A percentile compares a stretch with the other conserved stretches of the same genome.
Conservation (phyloP, 176 grass and related monocot species). For the Echinochloa phyllopogon region DNA sequence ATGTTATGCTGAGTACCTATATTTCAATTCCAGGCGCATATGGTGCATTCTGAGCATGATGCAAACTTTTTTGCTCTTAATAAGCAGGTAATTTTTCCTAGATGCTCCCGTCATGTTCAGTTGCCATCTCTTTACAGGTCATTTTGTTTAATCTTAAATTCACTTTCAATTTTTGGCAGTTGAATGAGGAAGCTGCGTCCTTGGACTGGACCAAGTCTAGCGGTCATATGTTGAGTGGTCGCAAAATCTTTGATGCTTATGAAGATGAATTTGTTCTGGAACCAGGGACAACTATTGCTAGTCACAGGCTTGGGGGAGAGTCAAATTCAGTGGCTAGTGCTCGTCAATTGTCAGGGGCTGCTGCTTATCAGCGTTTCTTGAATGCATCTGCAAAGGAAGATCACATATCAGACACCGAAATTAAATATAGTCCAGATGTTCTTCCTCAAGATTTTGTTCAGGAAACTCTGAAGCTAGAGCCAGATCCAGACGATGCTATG, state of each 20-base stretch:
- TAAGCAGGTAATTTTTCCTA: conserved; percentile 65
- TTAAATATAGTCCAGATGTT: conserved; percentile 46
- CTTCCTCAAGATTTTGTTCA: conserved; percentile 27
- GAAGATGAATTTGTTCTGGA: conserved; percentile 67
- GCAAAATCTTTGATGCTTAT: conserved; percentile 62
- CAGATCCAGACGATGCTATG: conserved; percentile 58
- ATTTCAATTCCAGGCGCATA: conserved; percentile 78
- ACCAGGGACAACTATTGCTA: conserved; percentile 26
- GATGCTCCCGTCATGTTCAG: background rate
- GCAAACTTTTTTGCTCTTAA: conserved; percentile 93
- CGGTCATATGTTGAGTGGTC: conserved; percentile 74
- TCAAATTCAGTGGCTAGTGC: conserved; percentile 53
- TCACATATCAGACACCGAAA: conserved; percentile 5
- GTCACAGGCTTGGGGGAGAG: conserved; percentile 75
- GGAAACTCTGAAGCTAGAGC: conserved; percentile 14
- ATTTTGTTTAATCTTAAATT: conserved; percentile 18
- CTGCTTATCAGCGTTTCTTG: conserved; percentile 74
- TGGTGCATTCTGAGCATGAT: conserved; percentile 96
- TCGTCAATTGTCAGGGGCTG: conserved; percentile 63
- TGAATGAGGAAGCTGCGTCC: conserved; percentile 85
- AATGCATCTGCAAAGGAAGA: conserved; percentile 38
- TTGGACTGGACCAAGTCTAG: conserved; percentile 93
- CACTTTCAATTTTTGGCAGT: conserved; percentile 52
- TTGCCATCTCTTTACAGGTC: conserved; percentile 15
- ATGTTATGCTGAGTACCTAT: conserved; percentile 31